Percentiles rank a stretch among this genome's conserved stretches.
Conservation (phyloP, 2,329 filamentous ascomycete genomes). For the Metarhizium sp. region DNA sequence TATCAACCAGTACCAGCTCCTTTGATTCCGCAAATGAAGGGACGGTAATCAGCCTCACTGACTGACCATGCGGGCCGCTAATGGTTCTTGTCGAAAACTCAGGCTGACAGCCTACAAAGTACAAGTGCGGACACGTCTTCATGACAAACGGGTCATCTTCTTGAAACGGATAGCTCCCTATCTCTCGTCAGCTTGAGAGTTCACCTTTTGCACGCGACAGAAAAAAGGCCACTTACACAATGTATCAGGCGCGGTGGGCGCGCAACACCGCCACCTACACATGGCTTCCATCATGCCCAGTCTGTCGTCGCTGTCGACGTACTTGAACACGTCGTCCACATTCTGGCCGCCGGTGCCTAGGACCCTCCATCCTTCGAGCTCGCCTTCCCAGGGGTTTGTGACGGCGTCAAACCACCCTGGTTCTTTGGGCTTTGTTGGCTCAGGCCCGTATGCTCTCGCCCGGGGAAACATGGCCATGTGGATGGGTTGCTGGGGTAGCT, state of each 20-base stretch:
- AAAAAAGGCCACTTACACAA: slow-evolving; percentile 55
- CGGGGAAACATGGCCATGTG: slow-evolving; percentile 85
- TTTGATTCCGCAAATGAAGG: slow-evolving; percentile 73
- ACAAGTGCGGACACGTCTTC: slow-evolving; percentile 77
- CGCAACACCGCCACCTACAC: slow-evolving; percentile 82
- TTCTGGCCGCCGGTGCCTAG: slow-evolving; percentile 87
- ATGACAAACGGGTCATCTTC: slow-evolving; percentile 87
- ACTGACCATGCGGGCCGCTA: slow-evolving; percentile 56
- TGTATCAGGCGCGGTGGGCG: slow-evolving; percentile 92
- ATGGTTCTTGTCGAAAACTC: slow-evolving; percentile 65
- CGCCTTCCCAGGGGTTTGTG: slow-evolving; percentile 89
- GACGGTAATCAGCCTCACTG: slow-evolving; percentile 69
- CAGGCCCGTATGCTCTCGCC: slow-evolving; percentile 56
- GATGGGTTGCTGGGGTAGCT: slow-evolving; percentile 84
- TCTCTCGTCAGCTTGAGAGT: not conserved
- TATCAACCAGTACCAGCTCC: slow-evolving; percentile 74
- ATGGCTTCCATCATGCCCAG: slow-evolving; percentile 90
- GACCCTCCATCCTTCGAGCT: slow-evolving; percentile 82
- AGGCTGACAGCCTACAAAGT: slow-evolving; percentile 80
- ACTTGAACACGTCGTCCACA: slow-evolving; percentile 87
- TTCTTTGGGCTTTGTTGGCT: slow-evolving; percentile 27
- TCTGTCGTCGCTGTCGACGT: slow-evolving; percentile 68
- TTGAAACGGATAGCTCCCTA: slow-evolving; percentile 94
- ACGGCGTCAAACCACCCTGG: slow-evolving; percentile 76
- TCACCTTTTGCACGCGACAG: not conserved